Base-by-base conservation (phyloP, 2,329 filamentous ascomycete genomes). In the Alternaria sp. region DNA sequence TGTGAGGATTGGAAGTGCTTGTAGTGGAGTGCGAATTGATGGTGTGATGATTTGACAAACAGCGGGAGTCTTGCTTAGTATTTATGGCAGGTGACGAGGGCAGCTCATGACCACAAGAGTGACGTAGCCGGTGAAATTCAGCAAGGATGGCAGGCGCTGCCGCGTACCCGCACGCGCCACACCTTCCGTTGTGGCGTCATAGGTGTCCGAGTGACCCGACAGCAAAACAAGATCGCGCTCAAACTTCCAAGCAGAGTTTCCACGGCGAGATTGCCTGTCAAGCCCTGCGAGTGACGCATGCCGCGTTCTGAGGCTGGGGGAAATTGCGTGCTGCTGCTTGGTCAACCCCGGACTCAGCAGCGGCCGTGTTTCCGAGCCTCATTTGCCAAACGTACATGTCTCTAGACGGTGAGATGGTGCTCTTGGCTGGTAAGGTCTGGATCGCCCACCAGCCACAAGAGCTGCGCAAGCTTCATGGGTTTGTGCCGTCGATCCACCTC, bases 11-110 rank as follows among this genome's bases (percentile, higher is more conserved):
- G 10, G 59, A 19, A 50, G 30, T 47, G 36, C 30, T 49, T 43
- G 40, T 51, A 47, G 28, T 61, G 36, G 45, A 55, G 61, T 57
- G 47, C 52, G 43, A 46, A 44, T 23, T 59, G 54, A 30, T 46
- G 54, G 23, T 28, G 26, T 49, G 43, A 61, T 58, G 46, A 56
- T 51, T 62, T 57, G 44, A 47, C 54, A 61, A 45, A 52, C 53
- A 66, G 64, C 45, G 63, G 61, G 54, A 52, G 62, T 56, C 49
- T 40, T 56, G 46, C 30, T 54, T 57, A 60, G 67, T 75, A 74
- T 76, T 74, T 75, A 75, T 67, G 67, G 66, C 56, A 68, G 36
- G 61, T 59, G 62, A 66, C 55, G 64, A 61, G 57, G 63, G 59
- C 30, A 64, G 57, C 69, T 66, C 65, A 71, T 71, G 63, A 71